Conservation (phyloP, 768 basidiomycete species). For the button mushroom (Agaricus bisporus) region DNA sequence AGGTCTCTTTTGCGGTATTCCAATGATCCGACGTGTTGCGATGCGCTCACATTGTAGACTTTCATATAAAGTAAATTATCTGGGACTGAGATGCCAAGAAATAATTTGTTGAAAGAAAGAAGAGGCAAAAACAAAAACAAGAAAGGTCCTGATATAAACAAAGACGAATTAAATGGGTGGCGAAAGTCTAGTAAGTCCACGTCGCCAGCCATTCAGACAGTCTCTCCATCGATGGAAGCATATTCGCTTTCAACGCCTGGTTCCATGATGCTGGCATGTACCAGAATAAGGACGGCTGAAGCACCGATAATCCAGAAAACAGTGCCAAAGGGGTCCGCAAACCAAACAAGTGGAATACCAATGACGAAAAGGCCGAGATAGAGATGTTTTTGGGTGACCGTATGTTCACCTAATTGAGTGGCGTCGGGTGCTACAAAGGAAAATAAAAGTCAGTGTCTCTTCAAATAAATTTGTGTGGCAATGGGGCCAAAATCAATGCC, state of each 20-base stretch:
- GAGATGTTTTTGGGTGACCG: constrained; percentile 84
- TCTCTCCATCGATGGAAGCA: constrained; percentile 59
- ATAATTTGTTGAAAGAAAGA: no score
- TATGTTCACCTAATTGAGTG: constrained; percentile 72
- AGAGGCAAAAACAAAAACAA: not conserved
- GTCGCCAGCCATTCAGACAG: constrained; percentile 34
- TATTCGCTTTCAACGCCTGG: constrained; percentile 96
- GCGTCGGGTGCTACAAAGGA: constrained; percentile 66
- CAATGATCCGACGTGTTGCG: no score
- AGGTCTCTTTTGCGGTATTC: no score
- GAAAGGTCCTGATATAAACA: not conserved
- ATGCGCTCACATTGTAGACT: no score
- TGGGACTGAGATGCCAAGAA: not conserved
- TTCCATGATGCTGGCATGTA: constrained; percentile 84
- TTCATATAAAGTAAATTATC: constrained; percentile 5
- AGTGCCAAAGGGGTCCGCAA: constrained; percentile 67
- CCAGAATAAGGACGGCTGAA: constrained; percentile 76
- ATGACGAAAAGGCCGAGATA: constrained; percentile 89
- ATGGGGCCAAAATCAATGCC: not conserved
- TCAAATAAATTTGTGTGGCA: not conserved
- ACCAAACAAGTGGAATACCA: constrained; percentile 83
- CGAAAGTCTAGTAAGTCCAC: not conserved
- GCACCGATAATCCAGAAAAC: constrained; percentile 96
- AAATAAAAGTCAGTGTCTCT: not conserved
- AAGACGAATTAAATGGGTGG: not conserved